Conservation (phyloP, 441 rosid species). For the Gossypium davidsonii region DNA sequence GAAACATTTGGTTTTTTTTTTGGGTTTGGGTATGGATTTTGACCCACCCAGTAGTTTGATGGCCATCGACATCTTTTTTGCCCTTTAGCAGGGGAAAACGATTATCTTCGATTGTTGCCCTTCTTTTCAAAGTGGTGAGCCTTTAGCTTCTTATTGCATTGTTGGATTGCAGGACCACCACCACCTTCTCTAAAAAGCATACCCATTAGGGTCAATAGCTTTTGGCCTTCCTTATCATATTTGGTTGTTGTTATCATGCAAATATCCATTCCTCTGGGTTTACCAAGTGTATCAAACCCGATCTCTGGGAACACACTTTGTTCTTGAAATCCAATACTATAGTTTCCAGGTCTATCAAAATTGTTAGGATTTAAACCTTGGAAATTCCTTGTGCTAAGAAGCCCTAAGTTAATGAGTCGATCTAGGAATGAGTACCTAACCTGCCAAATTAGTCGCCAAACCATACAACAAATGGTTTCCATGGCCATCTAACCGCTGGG, state of each 20-base stretch:
- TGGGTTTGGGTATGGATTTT: too few relatives aligned
- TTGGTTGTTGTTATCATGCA: conserved; percentile 77
- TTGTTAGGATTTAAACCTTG: conserved; percentile 71
- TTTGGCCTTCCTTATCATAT: conserved; percentile 69
- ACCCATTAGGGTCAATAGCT: conserved; percentile 75
- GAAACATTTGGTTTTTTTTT: too few relatives aligned
- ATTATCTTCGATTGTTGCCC: conserved; percentile 51
- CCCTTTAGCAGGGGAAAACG: background rate
- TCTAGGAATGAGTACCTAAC: conserved; percentile 84
- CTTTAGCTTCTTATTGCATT: conserved; percentile 72
- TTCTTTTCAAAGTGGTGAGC: conserved; percentile 68
- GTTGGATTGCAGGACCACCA: conserved; percentile 15
- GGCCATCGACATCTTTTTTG: background rate
- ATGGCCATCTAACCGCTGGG: too few relatives aligned
- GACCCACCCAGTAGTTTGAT: too few relatives aligned
- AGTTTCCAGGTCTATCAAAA: conserved; percentile 87
- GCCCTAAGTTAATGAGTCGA: conserved; percentile 80
- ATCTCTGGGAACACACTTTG: conserved; percentile 86
- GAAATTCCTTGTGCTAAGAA: conserved; percentile 87
- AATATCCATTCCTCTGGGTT: conserved; percentile 81
- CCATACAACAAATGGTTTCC: background rate
- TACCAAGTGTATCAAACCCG: conserved; percentile 56
- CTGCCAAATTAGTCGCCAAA: conserved; percentile 30
- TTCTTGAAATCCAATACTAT: conserved; percentile 68
- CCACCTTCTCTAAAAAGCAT: conserved; percentile 83